phyloP scores from a whole-genome alignment of 805 yeast genomes.

The Starmera caribaea region DNA sequence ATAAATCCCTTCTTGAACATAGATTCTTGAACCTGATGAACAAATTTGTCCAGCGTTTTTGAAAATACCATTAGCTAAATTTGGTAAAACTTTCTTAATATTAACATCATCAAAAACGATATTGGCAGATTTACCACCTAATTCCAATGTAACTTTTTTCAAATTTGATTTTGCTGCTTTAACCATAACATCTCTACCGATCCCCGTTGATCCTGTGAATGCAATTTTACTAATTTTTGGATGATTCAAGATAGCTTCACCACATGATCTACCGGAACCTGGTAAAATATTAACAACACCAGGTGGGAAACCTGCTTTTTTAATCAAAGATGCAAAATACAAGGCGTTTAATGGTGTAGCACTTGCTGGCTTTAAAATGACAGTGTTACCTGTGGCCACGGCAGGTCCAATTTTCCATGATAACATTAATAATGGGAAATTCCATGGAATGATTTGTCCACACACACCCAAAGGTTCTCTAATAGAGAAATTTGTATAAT shows the following conservation, averaged over 20 bases:
- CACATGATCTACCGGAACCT: conserved; percentile 67
- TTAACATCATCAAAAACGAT: conserved; percentile 65
- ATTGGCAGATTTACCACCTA: conserved; percentile 80
- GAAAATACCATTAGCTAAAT: conserved; percentile 60
- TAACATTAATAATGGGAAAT: conserved; percentile 73
- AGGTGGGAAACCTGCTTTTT: conserved; percentile 63
- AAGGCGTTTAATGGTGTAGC: conserved; percentile 70
- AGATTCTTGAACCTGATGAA: conserved; percentile 75
- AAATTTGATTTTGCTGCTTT: conserved; percentile 62
- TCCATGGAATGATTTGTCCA: conserved; percentile 83
- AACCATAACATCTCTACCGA: conserved; percentile 64
- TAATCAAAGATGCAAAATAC: conserved; percentile 48
- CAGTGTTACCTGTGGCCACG: conserved; percentile 66
- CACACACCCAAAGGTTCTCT: conserved; percentile 76
- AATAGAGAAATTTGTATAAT: conserved; percentile 55
- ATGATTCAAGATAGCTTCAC: conserved; percentile 61
- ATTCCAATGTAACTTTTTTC: conserved; percentile 73
- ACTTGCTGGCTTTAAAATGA: conserved; percentile 67
- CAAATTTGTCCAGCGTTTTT: conserved; percentile 79
- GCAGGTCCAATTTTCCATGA: conserved; percentile 79
- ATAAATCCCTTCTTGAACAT: conserved; percentile 63
- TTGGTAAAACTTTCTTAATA: conserved; percentile 34
- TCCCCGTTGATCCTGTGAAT: conserved; percentile 73
- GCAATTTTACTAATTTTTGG: conserved; percentile 67
- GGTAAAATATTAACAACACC: conserved; percentile 70